These are phyloP conservation scores for Boletus sp. DNA, from an alignment of 768 basidiomycete genomes.

Conservation along the genomic window DNA sequence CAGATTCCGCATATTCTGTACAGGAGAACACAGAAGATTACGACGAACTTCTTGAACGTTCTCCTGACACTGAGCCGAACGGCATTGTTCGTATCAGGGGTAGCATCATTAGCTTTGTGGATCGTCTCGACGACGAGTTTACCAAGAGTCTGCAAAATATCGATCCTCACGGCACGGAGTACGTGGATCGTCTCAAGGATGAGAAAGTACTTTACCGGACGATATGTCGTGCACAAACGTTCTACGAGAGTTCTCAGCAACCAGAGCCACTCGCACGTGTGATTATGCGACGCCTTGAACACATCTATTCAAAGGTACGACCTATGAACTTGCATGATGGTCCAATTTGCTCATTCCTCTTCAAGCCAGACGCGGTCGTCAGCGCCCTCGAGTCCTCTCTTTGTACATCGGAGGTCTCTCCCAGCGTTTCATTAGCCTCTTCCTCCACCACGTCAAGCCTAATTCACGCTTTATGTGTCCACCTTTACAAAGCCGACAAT, in stretches of 20 bases:
- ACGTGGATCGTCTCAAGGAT: conserved; percentile 94
- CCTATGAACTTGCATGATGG: neutral
- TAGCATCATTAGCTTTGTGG: conserved; percentile 93
- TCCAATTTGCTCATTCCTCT: conserved; percentile 8
- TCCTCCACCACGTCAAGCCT: conserved; percentile 66
- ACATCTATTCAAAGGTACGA: conserved; percentile 93
- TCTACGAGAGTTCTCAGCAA: conserved; percentile 81
- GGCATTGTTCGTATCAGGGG: conserved; percentile 87
- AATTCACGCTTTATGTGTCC: conserved; percentile 84
- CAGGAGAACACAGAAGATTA: conserved; percentile 89
- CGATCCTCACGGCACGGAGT: conserved; percentile 98
- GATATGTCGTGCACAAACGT: conserved; percentile 87
- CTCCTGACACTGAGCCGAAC: conserved; percentile 65
- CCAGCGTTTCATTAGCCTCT: conserved; percentile 56
- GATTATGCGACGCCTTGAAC: conserved; percentile 93
- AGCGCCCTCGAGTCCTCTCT: conserved; percentile 81
- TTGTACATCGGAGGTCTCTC: conserved; percentile 55
- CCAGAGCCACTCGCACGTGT: conserved; percentile 82
- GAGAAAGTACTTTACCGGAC: conserved; percentile 93
- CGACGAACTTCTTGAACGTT: conserved; percentile 84
- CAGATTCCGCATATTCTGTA: conserved; percentile 74
- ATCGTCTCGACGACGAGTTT: conserved; percentile 97
- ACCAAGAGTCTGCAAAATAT: conserved; percentile 96
- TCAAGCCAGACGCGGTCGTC: conserved; percentile 88
- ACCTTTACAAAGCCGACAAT: conserved; percentile 90